These are phyloP conservation scores for Pseudogymnoascus sp. DNA, from an alignment of 2,329 filamentous ascomycete genomes.

Conservation along the genomic window DNA sequence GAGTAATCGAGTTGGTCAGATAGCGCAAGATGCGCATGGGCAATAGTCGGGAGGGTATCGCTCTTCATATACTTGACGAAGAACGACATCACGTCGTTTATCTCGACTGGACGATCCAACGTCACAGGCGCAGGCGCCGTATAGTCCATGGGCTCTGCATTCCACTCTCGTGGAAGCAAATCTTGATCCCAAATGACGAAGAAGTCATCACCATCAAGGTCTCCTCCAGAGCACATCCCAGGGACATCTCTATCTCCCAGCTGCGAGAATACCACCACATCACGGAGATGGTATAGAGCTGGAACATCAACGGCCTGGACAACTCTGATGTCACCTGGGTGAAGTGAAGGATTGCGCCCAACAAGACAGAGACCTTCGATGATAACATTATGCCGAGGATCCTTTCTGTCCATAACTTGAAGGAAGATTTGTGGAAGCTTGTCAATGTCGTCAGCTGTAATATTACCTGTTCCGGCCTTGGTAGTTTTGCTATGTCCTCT, in stretches of 20 bases:
- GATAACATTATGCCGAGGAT: constrained; percentile 44
- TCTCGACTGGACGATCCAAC: constrained; percentile 54
- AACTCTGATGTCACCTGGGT: constrained; percentile 84
- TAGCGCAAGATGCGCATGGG: constrained; percentile 69
- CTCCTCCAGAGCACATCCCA: constrained; percentile 92
- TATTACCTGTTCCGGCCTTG: constrained; percentile 27
- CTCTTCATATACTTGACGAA: constrained; percentile 93
- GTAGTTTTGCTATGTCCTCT: constrained; percentile 57
- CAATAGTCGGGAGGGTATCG: constrained; percentile 71
- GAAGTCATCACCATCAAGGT: constrained; percentile 93
- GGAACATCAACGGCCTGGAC: constrained; percentile 74
- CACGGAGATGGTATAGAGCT: constrained; percentile 64
- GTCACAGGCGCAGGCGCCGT: constrained; percentile 46
- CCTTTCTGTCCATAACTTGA: constrained; percentile 58
- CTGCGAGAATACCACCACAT: constrained; percentile 82
- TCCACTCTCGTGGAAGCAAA: constrained; percentile 63
- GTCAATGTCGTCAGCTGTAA: constrained; percentile 34
- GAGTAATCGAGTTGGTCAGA: constrained; percentile 56
- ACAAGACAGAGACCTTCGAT: constrained; percentile 74
- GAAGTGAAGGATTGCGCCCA: constrained; percentile 86
- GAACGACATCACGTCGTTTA: constrained; percentile 70
- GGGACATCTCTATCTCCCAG: constrained; percentile 76
- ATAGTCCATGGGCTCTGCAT: constrained; percentile 72
- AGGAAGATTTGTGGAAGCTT: constrained; percentile 80
- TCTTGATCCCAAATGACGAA: constrained; percentile 83